Conservation (phyloP, 148 eudicot genomes). For the Rhododendron griersonianum region DNA sequence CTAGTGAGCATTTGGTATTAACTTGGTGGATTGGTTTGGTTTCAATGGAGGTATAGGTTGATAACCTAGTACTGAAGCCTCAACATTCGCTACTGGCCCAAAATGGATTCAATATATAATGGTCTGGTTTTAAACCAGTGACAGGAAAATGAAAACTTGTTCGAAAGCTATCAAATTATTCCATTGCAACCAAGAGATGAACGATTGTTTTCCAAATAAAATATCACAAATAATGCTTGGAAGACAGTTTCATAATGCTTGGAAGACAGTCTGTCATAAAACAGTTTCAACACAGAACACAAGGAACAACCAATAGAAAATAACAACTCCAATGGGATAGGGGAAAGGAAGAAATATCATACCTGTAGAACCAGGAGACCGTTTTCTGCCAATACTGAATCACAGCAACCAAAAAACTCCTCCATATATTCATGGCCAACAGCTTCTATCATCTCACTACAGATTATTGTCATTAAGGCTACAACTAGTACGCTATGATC, state of each 20-base stretch:
- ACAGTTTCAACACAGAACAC: neutral
- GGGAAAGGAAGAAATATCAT: constrained; percentile 3
- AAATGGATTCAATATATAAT: neutral
- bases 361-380: constrained; percentile 90
- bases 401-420: constrained; percentile 67
- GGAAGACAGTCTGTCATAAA: neutral
- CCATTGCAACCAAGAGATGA: neutral
- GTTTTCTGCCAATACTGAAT: constrained; percentile 55
- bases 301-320: neutral
- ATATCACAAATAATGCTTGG: neutral
- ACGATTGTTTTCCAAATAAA: neutral
- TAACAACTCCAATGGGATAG: neutral
- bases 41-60: neutral
- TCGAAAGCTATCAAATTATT: neutral
- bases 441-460: constrained; percentile 88
- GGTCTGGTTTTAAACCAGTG: neutral
- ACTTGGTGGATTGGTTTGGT: neutral
- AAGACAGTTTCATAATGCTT: neutral
- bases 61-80: neutral
- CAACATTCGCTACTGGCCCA: neutral
- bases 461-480: neutral
- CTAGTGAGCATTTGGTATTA: neutral
- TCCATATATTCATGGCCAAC: constrained; percentile 86
- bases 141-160: neutral
- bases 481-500: neutral